A percentile compares a stretch with the other conserved stretches of the same genome.
These are phyloP conservation scores for Spathaspora boniae DNA, from an alignment of 805 yeast genomes.

Conservation along the genomic window DNA sequence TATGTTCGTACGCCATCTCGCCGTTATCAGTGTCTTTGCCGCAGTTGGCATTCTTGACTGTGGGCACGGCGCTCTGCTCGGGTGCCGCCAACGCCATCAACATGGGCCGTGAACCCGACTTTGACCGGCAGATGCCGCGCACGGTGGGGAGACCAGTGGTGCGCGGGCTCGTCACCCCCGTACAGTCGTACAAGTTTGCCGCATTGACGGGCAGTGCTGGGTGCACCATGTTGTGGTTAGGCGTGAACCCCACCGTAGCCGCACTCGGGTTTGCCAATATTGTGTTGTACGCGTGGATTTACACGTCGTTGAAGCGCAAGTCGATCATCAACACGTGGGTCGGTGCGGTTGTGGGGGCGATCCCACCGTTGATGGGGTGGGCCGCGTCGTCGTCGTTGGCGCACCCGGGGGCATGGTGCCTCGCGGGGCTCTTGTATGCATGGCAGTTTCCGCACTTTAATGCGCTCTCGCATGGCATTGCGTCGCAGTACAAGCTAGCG, in stretches of 20 bases:
- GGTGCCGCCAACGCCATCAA: constrained; percentile 96
- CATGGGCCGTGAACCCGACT: constrained; percentile 94
- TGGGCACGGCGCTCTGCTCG: constrained; percentile 84
- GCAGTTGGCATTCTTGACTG: constrained; percentile 67
- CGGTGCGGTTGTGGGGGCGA: constrained; percentile 98
- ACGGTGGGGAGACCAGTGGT: constrained; percentile 91
- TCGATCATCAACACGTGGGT: constrained; percentile 95
- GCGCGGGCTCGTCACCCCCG: constrained; percentile 68
- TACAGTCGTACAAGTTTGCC: constrained; percentile 81
- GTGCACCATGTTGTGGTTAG: constrained; percentile 59
- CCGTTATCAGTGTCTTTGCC: constrained; percentile 76
- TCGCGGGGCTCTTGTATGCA: constrained; percentile 85
- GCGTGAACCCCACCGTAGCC: constrained; percentile 87
- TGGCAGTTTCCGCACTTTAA: constrained; percentile 99
- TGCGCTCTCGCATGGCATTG: constrained; percentile 81
- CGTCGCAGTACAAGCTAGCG: constrained; percentile 83
- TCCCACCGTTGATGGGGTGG: constrained; percentile 99
- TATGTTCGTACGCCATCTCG: constrained; percentile 89
- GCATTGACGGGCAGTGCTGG: constrained; percentile 71
- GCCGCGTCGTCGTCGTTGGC: constrained; percentile 72
- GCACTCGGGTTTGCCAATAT: constrained; percentile 77
- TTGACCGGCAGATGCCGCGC: constrained; percentile 81
- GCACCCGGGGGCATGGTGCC: constrained; percentile 93
- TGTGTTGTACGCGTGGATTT: constrained; percentile 80
- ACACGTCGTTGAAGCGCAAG: constrained; percentile 84